Evolutionary conservation across 2,329 filamentous ascomycete genomes (phyloP).

Genomic region (Hymenoscyphus occultus): DNA sequence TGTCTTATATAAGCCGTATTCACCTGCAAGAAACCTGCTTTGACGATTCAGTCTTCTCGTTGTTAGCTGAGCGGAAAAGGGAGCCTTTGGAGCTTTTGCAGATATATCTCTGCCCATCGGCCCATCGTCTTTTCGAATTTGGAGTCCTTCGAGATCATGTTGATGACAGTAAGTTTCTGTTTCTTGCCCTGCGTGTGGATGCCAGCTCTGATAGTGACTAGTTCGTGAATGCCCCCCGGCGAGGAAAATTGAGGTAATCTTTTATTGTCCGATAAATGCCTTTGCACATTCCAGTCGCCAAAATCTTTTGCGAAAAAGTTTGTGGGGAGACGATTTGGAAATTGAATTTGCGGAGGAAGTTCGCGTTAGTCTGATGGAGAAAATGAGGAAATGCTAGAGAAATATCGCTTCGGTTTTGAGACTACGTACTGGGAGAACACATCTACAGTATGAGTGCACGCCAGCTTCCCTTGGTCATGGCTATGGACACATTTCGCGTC

Average conservation of each 20-base stretch:
- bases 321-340: too few relatives aligned
- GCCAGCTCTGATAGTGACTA: background rate
- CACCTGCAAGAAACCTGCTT: background rate
- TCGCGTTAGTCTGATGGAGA: background rate
- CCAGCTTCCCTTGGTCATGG: background rate
- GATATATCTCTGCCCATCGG: too few relatives aligned
- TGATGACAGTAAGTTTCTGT: too few relatives aligned
- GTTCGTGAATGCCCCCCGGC: background rate
- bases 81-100: too few relatives aligned
- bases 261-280: too few relatives aligned
- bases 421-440: background rate
- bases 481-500: background rate
- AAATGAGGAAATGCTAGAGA: background rate
- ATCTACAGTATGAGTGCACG: background rate
- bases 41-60: background rate
- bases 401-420: background rate
- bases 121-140: too few relatives aligned
- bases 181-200: background rate
- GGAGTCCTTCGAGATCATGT: too few relatives aligned
- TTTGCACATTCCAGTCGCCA: too few relatives aligned
- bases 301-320: too few relatives aligned
- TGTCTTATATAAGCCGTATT: background rate
- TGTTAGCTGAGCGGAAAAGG: background rate
- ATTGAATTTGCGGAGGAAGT: background rate
- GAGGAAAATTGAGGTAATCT: background rate